phyloP scores from a whole-genome alignment of 2,329 filamentous ascomycete species.

The Emericellopsis atlantica region DNA sequence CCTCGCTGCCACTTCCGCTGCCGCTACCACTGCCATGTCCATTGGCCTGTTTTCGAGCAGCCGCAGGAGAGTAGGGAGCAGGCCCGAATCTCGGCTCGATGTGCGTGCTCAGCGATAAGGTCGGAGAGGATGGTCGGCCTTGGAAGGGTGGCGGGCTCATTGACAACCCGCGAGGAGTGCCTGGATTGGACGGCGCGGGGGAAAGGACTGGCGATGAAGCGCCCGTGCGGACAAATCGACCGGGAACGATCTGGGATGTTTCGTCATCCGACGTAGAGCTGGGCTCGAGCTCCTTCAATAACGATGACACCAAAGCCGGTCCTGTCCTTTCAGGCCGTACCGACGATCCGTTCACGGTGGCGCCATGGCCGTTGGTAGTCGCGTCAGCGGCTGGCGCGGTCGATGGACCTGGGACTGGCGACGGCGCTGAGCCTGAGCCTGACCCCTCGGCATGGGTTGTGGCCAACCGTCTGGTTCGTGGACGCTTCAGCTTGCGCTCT shows the following conservation, averaged over 20 bases:
- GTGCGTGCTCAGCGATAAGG: conserved; percentile 53
- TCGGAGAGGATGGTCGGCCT: conserved; percentile 50
- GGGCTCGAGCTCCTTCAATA: conserved; percentile 78
- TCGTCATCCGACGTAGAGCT: conserved; percentile 47
- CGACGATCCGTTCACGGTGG: background rate
- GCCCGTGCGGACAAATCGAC: conserved; percentile 16
- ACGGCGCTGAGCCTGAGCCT: conserved; percentile 17
- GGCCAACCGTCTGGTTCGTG: conserved; percentile 59
- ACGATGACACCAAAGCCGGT: conserved; percentile 74
- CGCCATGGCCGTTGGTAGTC: background rate
- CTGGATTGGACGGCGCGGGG: conserved; percentile 49
- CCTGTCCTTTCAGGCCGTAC: no score
- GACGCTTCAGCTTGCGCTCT: conserved; percentile 76
- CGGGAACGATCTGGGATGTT: conserved; percentile 8
- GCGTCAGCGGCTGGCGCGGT: conserved; percentile 1
- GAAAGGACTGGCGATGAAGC: conserved; percentile 53
- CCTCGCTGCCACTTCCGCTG: conserved; percentile 19
- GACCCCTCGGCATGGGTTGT: conserved; percentile 32
- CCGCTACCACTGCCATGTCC: conserved; percentile 12
- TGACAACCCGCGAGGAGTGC: conserved; percentile 55
- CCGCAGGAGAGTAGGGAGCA: conserved; percentile 54
- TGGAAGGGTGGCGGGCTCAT: conserved; percentile 57
- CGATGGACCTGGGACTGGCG: conserved; percentile 15
- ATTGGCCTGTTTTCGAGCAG: conserved; percentile 12
- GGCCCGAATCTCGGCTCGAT: conserved; percentile 65